Conservation (phyloP, 805 yeast genomes). For the Kurtzmaniella fragi region DNA sequence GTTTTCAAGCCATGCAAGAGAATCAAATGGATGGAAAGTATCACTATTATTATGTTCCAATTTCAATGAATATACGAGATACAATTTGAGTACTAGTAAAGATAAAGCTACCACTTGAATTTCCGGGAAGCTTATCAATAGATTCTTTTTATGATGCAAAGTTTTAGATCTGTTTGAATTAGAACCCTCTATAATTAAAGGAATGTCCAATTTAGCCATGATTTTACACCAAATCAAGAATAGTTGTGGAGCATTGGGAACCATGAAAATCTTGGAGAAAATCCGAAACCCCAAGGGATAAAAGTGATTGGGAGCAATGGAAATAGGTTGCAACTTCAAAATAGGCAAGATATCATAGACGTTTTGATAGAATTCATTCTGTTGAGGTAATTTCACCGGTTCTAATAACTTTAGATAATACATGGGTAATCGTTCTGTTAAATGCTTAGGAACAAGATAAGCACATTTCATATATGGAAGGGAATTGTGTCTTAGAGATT, state of each 20-base stretch:
- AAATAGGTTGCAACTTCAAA: constrained; percentile 4
- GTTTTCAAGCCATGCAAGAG: constrained; percentile 14
- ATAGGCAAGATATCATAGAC: constrained; percentile 10
- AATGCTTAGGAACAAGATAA: constrained; percentile 32
- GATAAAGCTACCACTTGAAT: constrained; percentile 27
- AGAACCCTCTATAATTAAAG: not conserved
- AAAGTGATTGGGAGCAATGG: constrained; percentile 19
- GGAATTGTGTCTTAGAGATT: constrained; percentile 35
- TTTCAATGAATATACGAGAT: constrained; percentile 15
- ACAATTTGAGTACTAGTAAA: constrained; percentile 25
- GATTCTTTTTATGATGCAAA: constrained; percentile 4
- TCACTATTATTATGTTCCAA: constrained; percentile 1
- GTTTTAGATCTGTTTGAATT: not conserved
- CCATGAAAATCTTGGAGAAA: constrained; percentile 39
- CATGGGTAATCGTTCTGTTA: constrained; percentile 34
- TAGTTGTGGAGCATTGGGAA: constrained; percentile 45
- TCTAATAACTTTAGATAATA: constrained; percentile 31
- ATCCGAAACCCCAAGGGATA: constrained; percentile 36
- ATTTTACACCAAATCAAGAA: constrained; percentile 28
- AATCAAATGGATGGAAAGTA: constrained; percentile 8
- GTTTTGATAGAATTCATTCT: constrained; percentile 28
- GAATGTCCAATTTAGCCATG: constrained; percentile 6
- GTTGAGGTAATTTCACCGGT: constrained; percentile 35
- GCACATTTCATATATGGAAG: constrained; percentile 46
- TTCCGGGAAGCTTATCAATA: constrained; percentile 30